phyloP scores from a whole-genome alignment of 352 stramenopile species.

The Phytophthora hibernalis region DNA sequence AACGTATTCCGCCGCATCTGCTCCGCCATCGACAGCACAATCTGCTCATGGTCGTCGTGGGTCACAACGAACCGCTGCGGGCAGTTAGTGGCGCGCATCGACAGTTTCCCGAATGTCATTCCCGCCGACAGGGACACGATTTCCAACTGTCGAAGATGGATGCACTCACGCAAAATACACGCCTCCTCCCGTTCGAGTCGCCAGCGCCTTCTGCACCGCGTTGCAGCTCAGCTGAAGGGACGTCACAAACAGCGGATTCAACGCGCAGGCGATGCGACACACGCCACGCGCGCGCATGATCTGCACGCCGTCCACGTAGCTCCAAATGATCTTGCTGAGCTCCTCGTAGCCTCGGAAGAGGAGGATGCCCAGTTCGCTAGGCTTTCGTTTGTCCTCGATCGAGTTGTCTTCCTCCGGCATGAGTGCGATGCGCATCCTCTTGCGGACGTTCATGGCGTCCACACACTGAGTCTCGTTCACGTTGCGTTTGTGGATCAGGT shows the following conservation, averaged over 20 bases:
- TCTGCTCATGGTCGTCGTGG: conserved; percentile 89
- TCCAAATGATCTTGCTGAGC: conserved; percentile 77
- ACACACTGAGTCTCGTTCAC: conserved; percentile 41
- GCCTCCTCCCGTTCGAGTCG: conserved; percentile 38
- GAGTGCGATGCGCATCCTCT: conserved; percentile 32
- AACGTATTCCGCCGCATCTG: conserved; percentile 73
- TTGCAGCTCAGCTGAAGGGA: conserved; percentile 87
- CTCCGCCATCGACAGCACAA: conserved; percentile 74
- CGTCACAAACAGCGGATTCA: conserved; percentile 70
- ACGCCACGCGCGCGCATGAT: conserved; percentile 77
- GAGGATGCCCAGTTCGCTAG: conserved; percentile 50
- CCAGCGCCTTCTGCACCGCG: conserved; percentile 64
- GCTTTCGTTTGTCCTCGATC: conserved; percentile 34
- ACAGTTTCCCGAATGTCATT: conserved; percentile 85
- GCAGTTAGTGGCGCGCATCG: conserved; percentile 86
- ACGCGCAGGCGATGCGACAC: conserved; percentile 46
- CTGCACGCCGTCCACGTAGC: conserved; percentile 78
- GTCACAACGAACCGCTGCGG: conserved; percentile 89
- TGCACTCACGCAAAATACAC: conserved; percentile 67
- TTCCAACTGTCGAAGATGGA: conserved; percentile 73
- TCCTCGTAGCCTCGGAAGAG: conserved; percentile 75
- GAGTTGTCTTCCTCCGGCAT: conserved; percentile 26
- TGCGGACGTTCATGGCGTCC: conserved; percentile 11
- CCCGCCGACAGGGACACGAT: conserved; percentile 83
- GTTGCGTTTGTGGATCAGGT: conserved; percentile 51